These are phyloP conservation scores for Phanerodontia chrysosporium DNA, from an alignment of 768 basidiomycete species.

Conservation along the genomic window DNA sequence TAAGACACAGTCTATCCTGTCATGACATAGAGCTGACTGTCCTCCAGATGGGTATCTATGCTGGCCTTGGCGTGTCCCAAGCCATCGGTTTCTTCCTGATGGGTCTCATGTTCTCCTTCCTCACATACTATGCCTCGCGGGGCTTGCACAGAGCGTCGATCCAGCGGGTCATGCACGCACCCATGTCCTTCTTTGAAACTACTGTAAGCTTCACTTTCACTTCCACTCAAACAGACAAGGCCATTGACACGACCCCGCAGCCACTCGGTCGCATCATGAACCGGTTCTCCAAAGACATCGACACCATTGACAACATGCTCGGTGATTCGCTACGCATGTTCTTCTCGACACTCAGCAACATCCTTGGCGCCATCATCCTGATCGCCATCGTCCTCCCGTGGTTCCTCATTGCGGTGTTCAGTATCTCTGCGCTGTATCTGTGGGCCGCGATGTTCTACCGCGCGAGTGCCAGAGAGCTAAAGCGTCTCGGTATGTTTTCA, in stretches of 20 bases:
- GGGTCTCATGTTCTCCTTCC: constrained; percentile 57
- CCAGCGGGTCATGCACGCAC: constrained; percentile 71
- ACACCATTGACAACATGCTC: constrained; percentile 74
- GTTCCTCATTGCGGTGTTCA: constrained; percentile 74
- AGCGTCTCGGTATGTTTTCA: constrained; percentile 33
- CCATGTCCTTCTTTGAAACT: constrained; percentile 89
- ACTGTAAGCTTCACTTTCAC: constrained; percentile 38
- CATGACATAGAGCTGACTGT: not conserved
- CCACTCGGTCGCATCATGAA: constrained; percentile 88
- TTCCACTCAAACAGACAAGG: no score
- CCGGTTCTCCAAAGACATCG: constrained; percentile 83
- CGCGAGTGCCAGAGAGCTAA: constrained; percentile 81
- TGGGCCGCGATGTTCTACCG: constrained; percentile 82
- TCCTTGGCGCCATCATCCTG: constrained; percentile 73
- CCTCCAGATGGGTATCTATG: constrained; percentile 79
- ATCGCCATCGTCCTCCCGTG: constrained; percentile 77
- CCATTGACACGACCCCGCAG: no score
- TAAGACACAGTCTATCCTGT: constrained; percentile 27
- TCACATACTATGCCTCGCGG: constrained; percentile 78
- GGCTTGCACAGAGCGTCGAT: constrained; percentile 57
- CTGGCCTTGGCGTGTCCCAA: constrained; percentile 64
- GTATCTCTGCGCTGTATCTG: constrained; percentile 55
- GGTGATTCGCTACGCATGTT: constrained; percentile 78
- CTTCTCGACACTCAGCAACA: constrained; percentile 53
- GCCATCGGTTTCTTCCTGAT: constrained; percentile 65